These are phyloP conservation scores for Pythium dissimile DNA, from an alignment of 352 stramenopile genomes.

Conservation along the genomic window DNA sequence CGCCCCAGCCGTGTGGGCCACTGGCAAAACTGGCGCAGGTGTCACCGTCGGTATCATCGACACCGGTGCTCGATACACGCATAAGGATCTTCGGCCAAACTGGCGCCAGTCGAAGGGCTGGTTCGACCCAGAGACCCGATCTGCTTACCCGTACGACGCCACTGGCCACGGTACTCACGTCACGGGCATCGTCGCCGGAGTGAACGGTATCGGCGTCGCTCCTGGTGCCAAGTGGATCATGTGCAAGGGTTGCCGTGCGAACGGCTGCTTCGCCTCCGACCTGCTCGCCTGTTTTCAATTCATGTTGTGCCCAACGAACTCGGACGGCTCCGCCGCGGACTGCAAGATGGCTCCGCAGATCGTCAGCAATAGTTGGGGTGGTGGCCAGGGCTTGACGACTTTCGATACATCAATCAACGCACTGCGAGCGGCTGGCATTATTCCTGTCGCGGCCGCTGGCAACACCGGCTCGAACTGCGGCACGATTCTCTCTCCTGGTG, in stretches of 20 bases:
- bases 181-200: slow-evolving; percentile 40
- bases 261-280: slow-evolving; percentile 40
- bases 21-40: slow-evolving; percentile 43
- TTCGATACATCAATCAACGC: slow-evolving; percentile 43
- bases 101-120: slow-evolving; percentile 48
- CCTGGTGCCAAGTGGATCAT: slow-evolving; percentile 52
- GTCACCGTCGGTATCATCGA: slow-evolving; percentile 64
- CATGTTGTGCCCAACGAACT: slow-evolving; percentile 58
- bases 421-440: slow-evolving; percentile 49
- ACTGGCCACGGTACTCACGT: slow-evolving; percentile 56
- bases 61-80: slow-evolving; percentile 44
- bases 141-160: slow-evolving; percentile 36
- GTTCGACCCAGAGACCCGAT: slow-evolving; percentile 48
- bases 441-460: slow-evolving; percentile 50
- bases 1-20: slow-evolving; percentile 40
- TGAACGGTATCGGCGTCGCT: slow-evolving; percentile 48
- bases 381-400: slow-evolving; percentile 35
- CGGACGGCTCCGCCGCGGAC: slow-evolving; percentile 31
- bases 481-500: slow-evolving; percentile 48
- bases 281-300: slow-evolving; percentile 60
- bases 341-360: slow-evolving; percentile 50
- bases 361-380: slow-evolving; percentile 74
- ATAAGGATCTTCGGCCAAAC: slow-evolving; percentile 39
- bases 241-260: slow-evolving; percentile 44
- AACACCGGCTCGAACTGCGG: slow-evolving; percentile 50